Percentiles rank a stretch among this genome's conserved stretches.
phyloP scores from a whole-genome alignment of 768 basidiomycete species.

The Tulasnella sp. region DNA sequence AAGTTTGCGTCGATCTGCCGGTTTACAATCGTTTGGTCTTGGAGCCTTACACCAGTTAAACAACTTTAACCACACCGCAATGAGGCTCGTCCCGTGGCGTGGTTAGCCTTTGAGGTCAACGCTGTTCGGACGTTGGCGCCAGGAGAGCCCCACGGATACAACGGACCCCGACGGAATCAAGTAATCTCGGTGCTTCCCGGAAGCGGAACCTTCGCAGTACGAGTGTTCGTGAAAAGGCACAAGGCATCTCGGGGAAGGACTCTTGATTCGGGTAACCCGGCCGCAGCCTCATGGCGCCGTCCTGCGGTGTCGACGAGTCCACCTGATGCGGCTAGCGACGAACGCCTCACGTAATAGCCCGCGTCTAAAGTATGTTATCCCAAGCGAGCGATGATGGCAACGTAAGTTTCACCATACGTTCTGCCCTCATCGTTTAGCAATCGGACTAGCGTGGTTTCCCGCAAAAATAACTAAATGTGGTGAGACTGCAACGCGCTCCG shows the following conservation, averaged over 20 bases:
- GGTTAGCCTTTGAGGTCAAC: neutral
- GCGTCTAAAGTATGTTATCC: neutral
- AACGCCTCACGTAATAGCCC: neutral
- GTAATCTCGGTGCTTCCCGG: slow-evolving; percentile 8
- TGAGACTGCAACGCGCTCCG: neutral
- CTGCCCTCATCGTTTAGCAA: neutral
- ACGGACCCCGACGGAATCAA: slow-evolving; percentile 1
- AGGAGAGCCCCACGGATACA: neutral
- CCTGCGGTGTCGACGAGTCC: neutral
- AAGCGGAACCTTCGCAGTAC: neutral
- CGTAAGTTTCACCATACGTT: neutral
- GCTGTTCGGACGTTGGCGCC: neutral
- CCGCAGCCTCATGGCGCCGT: neutral
- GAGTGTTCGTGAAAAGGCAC: neutral
- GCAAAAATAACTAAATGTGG: neutral
- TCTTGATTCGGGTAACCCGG: slow-evolving; percentile 2
- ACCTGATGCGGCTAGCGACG: neutral
- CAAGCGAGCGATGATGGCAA: neutral
- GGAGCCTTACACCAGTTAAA: neutral
- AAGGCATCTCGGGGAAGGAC: neutral
- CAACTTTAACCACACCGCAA: neutral
- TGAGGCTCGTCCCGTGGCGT: neutral
- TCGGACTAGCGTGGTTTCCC: neutral
- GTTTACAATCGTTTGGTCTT: neutral
- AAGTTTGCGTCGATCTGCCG: neutral